Evolutionary conservation across 306 rosid species (phyloP), one percentile per base, ranked within the genome.

Genomic region (Bauhinia variegata): DNA sequence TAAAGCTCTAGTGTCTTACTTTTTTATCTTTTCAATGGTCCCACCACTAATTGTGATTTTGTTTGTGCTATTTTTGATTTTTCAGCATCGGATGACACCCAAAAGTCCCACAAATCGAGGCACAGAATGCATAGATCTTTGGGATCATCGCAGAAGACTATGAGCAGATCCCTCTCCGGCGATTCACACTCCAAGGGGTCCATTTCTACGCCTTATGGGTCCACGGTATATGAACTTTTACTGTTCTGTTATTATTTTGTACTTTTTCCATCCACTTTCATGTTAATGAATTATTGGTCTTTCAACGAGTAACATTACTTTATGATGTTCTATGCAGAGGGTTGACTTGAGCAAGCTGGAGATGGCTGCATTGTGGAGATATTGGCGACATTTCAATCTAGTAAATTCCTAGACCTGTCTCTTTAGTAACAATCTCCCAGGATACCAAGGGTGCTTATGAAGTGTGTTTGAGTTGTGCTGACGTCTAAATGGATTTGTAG

Each of bases 361-460:
- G 81, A 80, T 90, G 95, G 84, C 96, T 78, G 99, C 99, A 15
- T 53, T 93, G 64, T 86, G 96, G 99, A 90, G 97, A 90, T 93
- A 93, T 70, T 88, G 95, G 96, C 93, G 89, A 52, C 97, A 93
- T 79, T 93, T 88, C 63, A 93, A 93, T 82, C 99, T 93, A 7
- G 99, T 93, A 79, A 77, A 79, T 83, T 62, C 58, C 52, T 75
- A 13, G 6, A 53, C 49, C 67, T 69, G 32, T 31, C 53, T 12
- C 9, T 53, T 38, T 53, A 23, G 18, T 65, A 18, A 31, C 7
- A 9, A 15, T 56, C 12, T 19, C 39, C n/a, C 23, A 15, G 11
- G 2, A 51, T 6, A 38, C 11, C 63, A 65, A 50, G 68, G n/a
- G 53, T 54, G 50, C 38, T 14, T 63, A 30, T 71, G 34, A 28